These are phyloP conservation scores for Hansfordia pulvinata DNA, from an alignment of 2,329 filamentous ascomycete genomes.

Conservation along the genomic window DNA sequence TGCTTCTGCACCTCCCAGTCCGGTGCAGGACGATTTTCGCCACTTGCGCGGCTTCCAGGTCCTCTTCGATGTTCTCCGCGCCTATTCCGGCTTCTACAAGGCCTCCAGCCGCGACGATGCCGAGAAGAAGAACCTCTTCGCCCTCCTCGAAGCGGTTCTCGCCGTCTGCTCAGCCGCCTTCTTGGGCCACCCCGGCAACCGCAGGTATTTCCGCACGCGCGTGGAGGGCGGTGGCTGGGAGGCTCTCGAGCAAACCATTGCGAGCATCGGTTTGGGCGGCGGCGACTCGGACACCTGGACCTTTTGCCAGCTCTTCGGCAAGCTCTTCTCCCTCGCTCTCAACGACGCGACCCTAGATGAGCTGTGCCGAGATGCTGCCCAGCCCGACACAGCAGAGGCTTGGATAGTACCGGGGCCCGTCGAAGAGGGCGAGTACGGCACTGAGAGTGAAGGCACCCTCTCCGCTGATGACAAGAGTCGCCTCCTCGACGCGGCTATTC, in stretches of 20 bases:
- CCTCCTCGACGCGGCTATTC: slow-evolving; percentile 23
- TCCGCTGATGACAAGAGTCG: slow-evolving; percentile 12
- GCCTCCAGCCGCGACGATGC: slow-evolving; percentile 44
- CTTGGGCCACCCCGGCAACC: slow-evolving; percentile 70
- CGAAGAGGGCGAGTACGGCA: slow-evolving; percentile 5
- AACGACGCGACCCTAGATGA: slow-evolving; percentile 62
- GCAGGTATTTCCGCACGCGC: slow-evolving; percentile 68
- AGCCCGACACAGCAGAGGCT: slow-evolving; percentile 8
- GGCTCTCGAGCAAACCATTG: slow-evolving; percentile 59
- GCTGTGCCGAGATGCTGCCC: slow-evolving; percentile 36
- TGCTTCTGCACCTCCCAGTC: slow-evolving; percentile 28
- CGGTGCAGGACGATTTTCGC: slow-evolving; percentile 68
- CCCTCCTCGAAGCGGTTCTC: slow-evolving; percentile 57
- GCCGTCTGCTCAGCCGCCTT: slow-evolving; percentile 64
- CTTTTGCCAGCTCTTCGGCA: slow-evolving; percentile 65
- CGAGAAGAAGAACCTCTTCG: slow-evolving; percentile 53
- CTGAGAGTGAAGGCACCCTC: slow-evolving; percentile 8
- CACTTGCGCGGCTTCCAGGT: slow-evolving; percentile 66
- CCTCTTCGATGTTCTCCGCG: slow-evolving; percentile 54
- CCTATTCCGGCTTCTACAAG: slow-evolving; percentile 65
- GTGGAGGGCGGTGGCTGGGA: slow-evolving; percentile 70
- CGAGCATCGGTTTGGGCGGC: slow-evolving; percentile 50
- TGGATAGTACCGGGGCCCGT: no score
- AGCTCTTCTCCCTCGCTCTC: slow-evolving; percentile 66
- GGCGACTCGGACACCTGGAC: slow-evolving; percentile 55